Evolutionary conservation across 495 filamentous ascomycete genomes (phyloP), one percentile per base, ranked within the genome.

Genomic region (Cercophora samala): DNA sequence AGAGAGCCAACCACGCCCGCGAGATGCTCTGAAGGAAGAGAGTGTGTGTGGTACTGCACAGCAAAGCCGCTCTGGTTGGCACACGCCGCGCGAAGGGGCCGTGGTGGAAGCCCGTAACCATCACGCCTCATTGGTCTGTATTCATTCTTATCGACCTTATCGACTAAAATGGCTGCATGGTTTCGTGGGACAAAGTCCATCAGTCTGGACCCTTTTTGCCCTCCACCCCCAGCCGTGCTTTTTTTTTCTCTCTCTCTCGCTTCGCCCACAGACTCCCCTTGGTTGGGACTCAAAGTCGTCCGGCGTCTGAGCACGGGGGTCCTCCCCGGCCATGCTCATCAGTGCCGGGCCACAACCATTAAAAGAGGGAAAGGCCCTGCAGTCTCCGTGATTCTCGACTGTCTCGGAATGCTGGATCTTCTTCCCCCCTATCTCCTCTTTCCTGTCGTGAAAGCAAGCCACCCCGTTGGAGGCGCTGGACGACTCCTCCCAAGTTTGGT

Each of bases 71-170:
- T 56, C n/a, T 62, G 60, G 24, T 62, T 62, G 60, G 60, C 60
- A 56, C n/a, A 56, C 53, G 53, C 53, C 53, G 53, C 19, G 53
- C 53, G 18, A 56, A 22, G 22, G 11, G 53, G 53, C n/a, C 53
- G 53, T 4, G 0, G 19, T 21, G 0, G 52, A 54, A 54, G 17
- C 22, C n/a, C 29, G 18, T 62, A 24, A 60, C n/a, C 26, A 18
- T 18, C 1, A 29, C 21, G 58, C 24, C 24, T 62, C n/a, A 62
- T 62, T 62, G 60, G 60, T 42, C 60, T 29, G 26, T 32, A 42
- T 23, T 25, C 18, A 13, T 11, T 42, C 60, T 42, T 62, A 62
- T 62, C 60, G 60, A 62, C 26, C 60, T 62, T 62, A 62, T 62
- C 60, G 2, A 19, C 9, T 29, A 62, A 9, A 23, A 61, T 61